Conservation (phyloP, 805 yeast genomes). For the Ogataea populi-albae region DNA sequence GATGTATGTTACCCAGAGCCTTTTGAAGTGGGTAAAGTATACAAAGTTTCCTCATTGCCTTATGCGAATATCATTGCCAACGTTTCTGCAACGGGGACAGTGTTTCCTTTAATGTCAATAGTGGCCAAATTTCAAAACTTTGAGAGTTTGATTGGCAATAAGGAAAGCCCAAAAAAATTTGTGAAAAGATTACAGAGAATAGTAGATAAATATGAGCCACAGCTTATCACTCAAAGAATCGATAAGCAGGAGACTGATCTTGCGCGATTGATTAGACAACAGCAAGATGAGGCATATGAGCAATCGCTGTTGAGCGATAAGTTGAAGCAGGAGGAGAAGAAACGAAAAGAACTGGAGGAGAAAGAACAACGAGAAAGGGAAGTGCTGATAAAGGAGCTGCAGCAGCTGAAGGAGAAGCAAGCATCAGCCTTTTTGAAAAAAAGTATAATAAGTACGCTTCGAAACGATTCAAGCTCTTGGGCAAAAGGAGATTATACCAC, state of each 20-base stretch:
- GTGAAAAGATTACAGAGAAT: slow-evolving; percentile 38
- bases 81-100: slow-evolving; percentile 50
- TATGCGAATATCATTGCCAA: slow-evolving; percentile 51
- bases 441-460: slow-evolving; percentile 9
- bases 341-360: slow-evolving; percentile 25
- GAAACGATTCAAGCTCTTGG: slow-evolving; percentile 14
- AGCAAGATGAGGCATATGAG: slow-evolving; percentile 67
- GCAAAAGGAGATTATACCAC: slow-evolving; percentile 34
- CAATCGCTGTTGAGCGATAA: slow-evolving; percentile 57
- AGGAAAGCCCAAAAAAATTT: slow-evolving; percentile 27
- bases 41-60: slow-evolving; percentile 55
- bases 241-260: slow-evolving; percentile 60
- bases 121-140: slow-evolving; percentile 42
- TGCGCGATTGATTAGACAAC: slow-evolving; percentile 55
- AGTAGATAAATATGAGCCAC: slow-evolving; percentile 58
- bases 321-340: slow-evolving; percentile 47
- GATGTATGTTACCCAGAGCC: slow-evolving; percentile 63
- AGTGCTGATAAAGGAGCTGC: slow-evolving; percentile 16
- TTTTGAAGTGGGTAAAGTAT: slow-evolving; percentile 57
- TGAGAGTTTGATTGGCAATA: slow-evolving; percentile 11
- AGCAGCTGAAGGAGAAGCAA: slow-evolving; percentile 12
- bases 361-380: slow-evolving; percentile 14
- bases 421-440: slow-evolving; percentile 23
- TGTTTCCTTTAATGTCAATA: slow-evolving; percentile 48
- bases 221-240: slow-evolving; percentile 53